Conservation (phyloP, 352 stramenopile genomes). For the Phytophthora citrophthora region DNA sequence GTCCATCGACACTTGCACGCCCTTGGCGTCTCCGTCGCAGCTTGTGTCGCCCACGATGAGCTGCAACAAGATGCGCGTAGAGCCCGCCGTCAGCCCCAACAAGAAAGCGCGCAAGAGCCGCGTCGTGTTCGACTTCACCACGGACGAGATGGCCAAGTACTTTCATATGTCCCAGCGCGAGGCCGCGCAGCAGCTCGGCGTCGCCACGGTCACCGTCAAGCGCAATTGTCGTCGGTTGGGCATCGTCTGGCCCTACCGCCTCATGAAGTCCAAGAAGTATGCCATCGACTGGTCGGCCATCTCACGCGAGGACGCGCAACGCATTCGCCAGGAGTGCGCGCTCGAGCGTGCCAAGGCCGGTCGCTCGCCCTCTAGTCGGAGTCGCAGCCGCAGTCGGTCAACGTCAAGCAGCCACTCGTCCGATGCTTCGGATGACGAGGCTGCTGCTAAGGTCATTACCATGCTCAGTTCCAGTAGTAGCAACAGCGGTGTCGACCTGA, state of each 20-base stretch:
- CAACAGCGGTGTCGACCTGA: constrained; percentile 23
- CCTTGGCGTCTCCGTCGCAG: constrained; percentile 3
- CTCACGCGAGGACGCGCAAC: constrained; percentile 42
- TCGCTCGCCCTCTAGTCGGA: constrained; percentile 26
- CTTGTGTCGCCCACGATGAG: constrained; percentile 22
- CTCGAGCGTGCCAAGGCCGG: constrained; percentile 39
- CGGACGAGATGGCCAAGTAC: constrained; percentile 60
- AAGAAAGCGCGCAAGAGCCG: constrained; percentile 54
- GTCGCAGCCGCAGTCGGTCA: constrained; percentile 22
- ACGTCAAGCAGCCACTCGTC: constrained; percentile 9
- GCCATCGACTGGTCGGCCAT: constrained; percentile 40
- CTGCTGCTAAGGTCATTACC: constrained; percentile 36
- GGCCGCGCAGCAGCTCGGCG: constrained; percentile 55
- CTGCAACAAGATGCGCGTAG: constrained; percentile 8
- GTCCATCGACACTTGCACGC: constrained; percentile 12
- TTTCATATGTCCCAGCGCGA: constrained; percentile 66
- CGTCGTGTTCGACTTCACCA: constrained; percentile 62
- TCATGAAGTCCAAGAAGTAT: constrained; percentile 60
- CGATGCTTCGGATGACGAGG: constrained; percentile 22
- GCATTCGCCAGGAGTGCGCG: constrained; percentile 42
- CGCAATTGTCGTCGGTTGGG: constrained; percentile 63
- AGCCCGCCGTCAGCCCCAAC: constrained; percentile 19
- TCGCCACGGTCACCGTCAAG: constrained; percentile 69
- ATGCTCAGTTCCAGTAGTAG: constrained; percentile 20
- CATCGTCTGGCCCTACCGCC: constrained; percentile 66